Conservation (phyloP, 805 yeast genomes). For the Metschnikowia peoriensis region DNA sequence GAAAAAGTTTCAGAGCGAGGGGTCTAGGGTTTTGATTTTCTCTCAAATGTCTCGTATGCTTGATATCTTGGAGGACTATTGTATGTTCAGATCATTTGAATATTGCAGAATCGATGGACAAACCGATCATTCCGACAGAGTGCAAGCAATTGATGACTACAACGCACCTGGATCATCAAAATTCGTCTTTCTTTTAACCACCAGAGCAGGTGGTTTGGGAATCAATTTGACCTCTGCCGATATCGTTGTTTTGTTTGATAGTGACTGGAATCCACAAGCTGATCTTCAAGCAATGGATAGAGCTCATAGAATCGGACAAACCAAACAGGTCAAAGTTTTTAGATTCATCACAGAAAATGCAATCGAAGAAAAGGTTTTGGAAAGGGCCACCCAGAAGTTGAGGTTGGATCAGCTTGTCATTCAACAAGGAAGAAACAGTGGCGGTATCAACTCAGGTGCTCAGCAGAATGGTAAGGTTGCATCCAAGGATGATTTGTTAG, state of each 20-base stretch:
- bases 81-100: conserved; percentile 62
- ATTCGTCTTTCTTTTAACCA: conserved; percentile 72
- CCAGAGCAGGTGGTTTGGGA: conserved; percentile 91
- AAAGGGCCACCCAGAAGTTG: conserved; percentile 77
- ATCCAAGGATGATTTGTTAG: conserved; percentile 68
- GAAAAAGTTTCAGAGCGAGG: conserved; percentile 60
- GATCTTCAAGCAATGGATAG: conserved; percentile 89
- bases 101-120: conserved; percentile 84
- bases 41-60: conserved; percentile 83
- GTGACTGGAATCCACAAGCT: conserved; percentile 90
- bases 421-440: conserved; percentile 62
- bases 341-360: conserved; percentile 79
- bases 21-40: conserved; percentile 74
- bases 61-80: conserved; percentile 79
- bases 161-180: conserved; percentile 72
- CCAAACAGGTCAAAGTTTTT: conserved; percentile 77
- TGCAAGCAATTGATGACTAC: conserved; percentile 73
- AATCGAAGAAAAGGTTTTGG: conserved; percentile 78
- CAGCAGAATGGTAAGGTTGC: conserved; percentile 39
- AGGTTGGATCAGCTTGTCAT: conserved; percentile 79
- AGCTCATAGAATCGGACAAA: conserved; percentile 87
- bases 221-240: conserved; percentile 81
- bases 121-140: conserved; percentile 76
- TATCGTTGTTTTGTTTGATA: conserved; percentile 69
- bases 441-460: conserved; percentile 27